A percentile compares a stretch with the other conserved stretches of the same genome.
Conservation (phyloP, 192 early-diverging fungal species). For the Linnemannia zychae region DNA sequence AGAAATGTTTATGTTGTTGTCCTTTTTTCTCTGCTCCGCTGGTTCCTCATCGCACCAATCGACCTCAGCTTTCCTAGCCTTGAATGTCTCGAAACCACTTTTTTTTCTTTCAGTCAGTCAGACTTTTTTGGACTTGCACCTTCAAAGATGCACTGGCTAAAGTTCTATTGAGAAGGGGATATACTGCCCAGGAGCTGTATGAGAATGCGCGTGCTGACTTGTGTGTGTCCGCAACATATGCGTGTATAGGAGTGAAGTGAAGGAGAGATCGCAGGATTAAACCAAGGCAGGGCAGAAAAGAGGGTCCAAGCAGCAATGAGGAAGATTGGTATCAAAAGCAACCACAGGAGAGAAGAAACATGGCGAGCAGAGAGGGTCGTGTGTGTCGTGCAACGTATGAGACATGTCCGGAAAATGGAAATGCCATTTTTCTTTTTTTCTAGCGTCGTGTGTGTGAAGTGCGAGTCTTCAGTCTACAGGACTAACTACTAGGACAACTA, state of each 20-base stretch:
- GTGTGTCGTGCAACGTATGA: neutral
- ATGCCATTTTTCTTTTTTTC: no score
- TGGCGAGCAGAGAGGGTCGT: neutral
- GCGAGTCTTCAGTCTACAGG: no score
- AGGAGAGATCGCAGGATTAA: no score
- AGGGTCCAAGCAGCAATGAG: neutral
- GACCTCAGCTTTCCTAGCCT: slow-evolving; percentile 1
- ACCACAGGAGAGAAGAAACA: neutral
- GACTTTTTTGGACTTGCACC: neutral
- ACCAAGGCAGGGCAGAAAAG: neutral
- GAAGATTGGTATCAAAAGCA: neutral
- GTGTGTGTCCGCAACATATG: neutral
- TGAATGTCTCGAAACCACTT: neutral
- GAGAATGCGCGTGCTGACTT: neutral
- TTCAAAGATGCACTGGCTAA: neutral
- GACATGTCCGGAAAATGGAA: neutral
- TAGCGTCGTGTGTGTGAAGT: no score
- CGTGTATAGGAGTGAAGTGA: neutral
- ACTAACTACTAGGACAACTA: no score
- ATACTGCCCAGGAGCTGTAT: neutral
- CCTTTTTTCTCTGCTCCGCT: slow-evolving; percentile 8
- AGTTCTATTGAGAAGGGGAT: neutral
- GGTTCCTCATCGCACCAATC: neutral
- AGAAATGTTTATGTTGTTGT: slow-evolving; percentile 4
- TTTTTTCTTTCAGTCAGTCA: neutral